Base-by-base conservation (phyloP, 495 filamentous ascomycete genomes). In the Penicillium simplicissimum region DNA sequence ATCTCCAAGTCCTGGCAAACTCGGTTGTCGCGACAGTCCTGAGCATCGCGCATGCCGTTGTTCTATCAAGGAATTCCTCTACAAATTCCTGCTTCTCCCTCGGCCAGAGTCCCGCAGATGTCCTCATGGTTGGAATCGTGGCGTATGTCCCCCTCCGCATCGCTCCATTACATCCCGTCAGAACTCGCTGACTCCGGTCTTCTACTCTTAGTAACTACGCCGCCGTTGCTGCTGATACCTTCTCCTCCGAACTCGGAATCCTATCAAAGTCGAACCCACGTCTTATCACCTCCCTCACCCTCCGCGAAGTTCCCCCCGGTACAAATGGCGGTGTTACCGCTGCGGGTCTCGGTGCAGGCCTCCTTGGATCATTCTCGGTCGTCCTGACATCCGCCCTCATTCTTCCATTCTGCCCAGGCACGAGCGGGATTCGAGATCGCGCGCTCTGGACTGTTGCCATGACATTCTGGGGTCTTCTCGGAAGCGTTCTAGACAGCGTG, bases 241-340 rank as follows among this genome's bases (percentile, higher is more conserved):
- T 96, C 75, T 92, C 90, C 57, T 97, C 93, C 13, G 95, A 98
- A 75, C 86, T 98, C 14, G 95, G 95, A 8, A 98, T 98, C 51
- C 82, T 98, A 17, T 88, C 93, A 17, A 87, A 82, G 60, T 82
- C 81, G 23, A 76, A 81, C 38, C 95, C 95, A 0, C 84, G 92
- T 17, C 84, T 98, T n/a, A 92, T 98, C 57, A 96, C 92, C 5
- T 91, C 91, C 28, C 83, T 84, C 23, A 90, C 81, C 21, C 76
- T 93, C 13, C 83, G 86, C 14, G 79, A 85, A 63, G 96, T 97
- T 0, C 93, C 94, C 0, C 85, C 84, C 3, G 95, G 95, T 10
- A 98, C 96, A 28, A 98, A 98, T 69, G 95, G 95, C 19, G 95
- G 92, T 5, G 88, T 98, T 9, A 94, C 92, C 0, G 59, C 84